These are phyloP conservation scores for Spatholobus suberectus DNA, from an alignment of 306 rosid genomes.

Conservation along the genomic window DNA sequence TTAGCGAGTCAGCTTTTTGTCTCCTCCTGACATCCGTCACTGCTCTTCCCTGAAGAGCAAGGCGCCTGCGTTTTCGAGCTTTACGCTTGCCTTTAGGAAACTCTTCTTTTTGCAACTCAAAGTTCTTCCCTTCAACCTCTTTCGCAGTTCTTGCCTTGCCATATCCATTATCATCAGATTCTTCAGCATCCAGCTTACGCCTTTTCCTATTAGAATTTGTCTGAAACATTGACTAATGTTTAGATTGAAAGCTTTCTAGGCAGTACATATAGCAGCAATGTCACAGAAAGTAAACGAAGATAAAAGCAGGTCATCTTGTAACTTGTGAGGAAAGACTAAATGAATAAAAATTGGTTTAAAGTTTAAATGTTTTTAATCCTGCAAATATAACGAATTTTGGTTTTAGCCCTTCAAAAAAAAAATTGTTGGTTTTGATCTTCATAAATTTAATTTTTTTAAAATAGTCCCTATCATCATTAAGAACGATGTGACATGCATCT, in stretches of 20 bases:
- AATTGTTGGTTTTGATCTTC: too few relatives aligned
- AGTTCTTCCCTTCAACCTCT: constrained; percentile 74
- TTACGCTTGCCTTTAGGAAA: constrained; percentile 96
- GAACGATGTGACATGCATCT: background rate
- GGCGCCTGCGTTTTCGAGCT: constrained; percentile 88
- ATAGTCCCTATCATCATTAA: too few relatives aligned
- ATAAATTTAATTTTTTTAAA: too few relatives aligned
- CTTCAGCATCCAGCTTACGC: constrained; percentile 87
- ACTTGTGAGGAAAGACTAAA: constrained; percentile 23
- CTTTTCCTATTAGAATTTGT: constrained; percentile 87
- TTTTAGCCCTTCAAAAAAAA: background rate
- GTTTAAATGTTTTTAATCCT: background rate
- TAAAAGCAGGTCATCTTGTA: constrained; percentile 11
- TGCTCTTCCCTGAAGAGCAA: constrained; percentile 92
- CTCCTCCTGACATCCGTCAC: constrained; percentile 79
- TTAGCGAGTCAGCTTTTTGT: constrained; percentile 59
- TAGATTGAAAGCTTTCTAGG: constrained; percentile 32
- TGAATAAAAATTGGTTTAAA: background rate
- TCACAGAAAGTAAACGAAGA: constrained; percentile 19
- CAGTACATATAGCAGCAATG: constrained; percentile 17
- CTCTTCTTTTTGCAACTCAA: constrained; percentile 82
- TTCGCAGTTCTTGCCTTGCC: constrained; percentile 63
- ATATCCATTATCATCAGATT: constrained; percentile 80
- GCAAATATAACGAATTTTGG: background rate
- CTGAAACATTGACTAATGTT: constrained; percentile 52